Percentiles rank a stretch among this genome's conserved stretches.
phyloP scores from a whole-genome alignment of 2,329 filamentous ascomycete species.

The Penicillium decumbens region DNA sequence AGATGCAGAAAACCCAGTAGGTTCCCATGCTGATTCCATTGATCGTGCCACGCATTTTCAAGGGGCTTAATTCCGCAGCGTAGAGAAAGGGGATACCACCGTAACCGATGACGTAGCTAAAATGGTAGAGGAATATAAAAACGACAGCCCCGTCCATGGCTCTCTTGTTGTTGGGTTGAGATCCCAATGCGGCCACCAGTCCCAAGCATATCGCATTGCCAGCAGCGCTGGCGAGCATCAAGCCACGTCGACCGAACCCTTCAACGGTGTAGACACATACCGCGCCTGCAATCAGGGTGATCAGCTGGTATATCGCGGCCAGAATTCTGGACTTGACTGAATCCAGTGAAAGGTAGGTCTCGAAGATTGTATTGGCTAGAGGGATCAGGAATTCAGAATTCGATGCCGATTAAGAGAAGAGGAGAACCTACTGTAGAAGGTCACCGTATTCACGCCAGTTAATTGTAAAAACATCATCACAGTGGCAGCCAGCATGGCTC shows the following conservation, averaged over 20 bases:
- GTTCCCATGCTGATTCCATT: conserved; percentile 6
- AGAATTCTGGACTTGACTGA: conserved; percentile 11
- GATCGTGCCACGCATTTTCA: conserved; percentile 8
- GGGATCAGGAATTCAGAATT: not conserved
- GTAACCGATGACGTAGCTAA: conserved; percentile 7
- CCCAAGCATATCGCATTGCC: conserved; percentile 12
- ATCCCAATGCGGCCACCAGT: conserved; percentile 13
- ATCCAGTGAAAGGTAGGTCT: conserved; percentile 11
- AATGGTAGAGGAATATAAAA: conserved; percentile 13
- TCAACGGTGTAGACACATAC: conserved; percentile 17
- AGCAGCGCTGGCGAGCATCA: conserved; percentile 10
- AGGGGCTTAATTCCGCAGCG: conserved; percentile 8
- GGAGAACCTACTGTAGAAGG: conserved; percentile 14
- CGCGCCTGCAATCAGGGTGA: conserved; percentile 9
- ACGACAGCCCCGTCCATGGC: conserved; percentile 11
- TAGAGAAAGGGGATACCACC: conserved; percentile 9
- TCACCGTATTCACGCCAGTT: conserved; percentile 14
- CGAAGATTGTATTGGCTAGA: conserved; percentile 17
- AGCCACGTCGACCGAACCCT: conserved; percentile 11
- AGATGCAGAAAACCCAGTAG: conserved; percentile 4
- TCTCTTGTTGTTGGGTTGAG: conserved; percentile 8
- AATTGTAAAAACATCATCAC: conserved; percentile 14
- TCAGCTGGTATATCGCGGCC: conserved; percentile 12
- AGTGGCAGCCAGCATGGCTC: conserved; percentile 8
- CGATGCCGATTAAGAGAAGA: no score